Evolutionary conservation across 2,329 filamentous ascomycete species (phyloP).

Genomic region (Fusarium armeniacum): DNA sequence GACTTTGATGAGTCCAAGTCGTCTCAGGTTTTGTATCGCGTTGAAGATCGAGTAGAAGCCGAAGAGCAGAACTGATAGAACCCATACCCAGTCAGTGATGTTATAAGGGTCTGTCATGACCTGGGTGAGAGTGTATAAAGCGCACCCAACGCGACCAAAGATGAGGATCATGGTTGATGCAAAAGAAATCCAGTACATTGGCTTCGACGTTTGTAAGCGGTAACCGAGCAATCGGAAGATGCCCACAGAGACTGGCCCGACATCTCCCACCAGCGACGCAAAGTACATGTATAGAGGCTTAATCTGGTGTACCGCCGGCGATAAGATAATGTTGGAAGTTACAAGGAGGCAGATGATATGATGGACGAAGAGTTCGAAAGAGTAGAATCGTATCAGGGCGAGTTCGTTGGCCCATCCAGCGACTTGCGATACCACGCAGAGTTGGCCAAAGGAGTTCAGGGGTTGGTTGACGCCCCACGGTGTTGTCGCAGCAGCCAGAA

Average conservation of each 20-base stretch:
- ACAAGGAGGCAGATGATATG: conserved; percentile 46
- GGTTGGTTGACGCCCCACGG: conserved; percentile 41
- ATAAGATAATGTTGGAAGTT: conserved; percentile 41
- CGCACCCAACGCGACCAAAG: conserved; percentile 33
- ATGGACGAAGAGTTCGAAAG: conserved; percentile 45
- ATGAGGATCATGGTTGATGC: conserved; percentile 32
- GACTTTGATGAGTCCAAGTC: conserved; percentile 32
- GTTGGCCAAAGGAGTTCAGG: conserved; percentile 38
- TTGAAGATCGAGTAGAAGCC: conserved; percentile 39
- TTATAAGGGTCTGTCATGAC: conserved; percentile 42
- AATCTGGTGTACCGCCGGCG: conserved; percentile 46
- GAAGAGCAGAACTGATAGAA: conserved; percentile 41
- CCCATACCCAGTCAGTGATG: conserved; percentile 44
- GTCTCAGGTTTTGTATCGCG: conserved; percentile 37
- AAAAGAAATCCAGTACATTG: conserved; percentile 34
- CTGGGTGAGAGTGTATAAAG: conserved; percentile 38
- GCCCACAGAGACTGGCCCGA: conserved; percentile 37
- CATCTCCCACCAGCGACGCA: conserved; percentile 47
- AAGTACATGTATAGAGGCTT: conserved; percentile 48
- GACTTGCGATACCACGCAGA: conserved; percentile 48
- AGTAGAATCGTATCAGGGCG: conserved; percentile 27
- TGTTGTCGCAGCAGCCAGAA: conserved; percentile 39
- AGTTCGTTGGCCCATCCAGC: conserved; percentile 46
- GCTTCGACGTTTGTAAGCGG: conserved; percentile 27
- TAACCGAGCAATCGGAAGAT: conserved; percentile 42